These are phyloP conservation scores for Theobroma grandiflorum DNA, from an alignment of 441 rosid genomes.

Conservation along the genomic window DNA sequence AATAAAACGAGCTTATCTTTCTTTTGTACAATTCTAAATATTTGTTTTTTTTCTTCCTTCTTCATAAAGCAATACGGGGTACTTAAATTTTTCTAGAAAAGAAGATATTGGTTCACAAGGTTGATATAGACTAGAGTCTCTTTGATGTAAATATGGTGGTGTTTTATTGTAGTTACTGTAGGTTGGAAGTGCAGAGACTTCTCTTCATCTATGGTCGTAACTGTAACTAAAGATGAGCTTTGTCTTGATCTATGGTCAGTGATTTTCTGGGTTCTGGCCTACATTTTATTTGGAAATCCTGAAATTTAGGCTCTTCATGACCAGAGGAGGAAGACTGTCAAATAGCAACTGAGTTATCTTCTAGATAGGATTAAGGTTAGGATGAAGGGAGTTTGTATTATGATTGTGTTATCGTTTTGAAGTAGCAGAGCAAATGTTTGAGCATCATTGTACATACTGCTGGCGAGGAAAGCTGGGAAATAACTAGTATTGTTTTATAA, in stretches of 20 bases:
- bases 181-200: not conserved
- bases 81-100: too few relatives aligned
- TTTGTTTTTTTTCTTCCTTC: not conserved
- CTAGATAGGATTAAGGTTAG: not conserved
- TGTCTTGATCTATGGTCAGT: not conserved
- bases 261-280: constrained; percentile 16
- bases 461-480: not conserved
- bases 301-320: not conserved
- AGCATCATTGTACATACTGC: constrained; percentile 7
- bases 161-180: not conserved
- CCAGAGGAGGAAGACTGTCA: not conserved
- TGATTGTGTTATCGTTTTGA: not conserved
- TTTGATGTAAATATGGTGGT: not conserved
- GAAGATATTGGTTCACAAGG: too few relatives aligned
- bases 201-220: not conserved
- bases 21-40: not conserved
- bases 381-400: not conserved
- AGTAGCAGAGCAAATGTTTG: not conserved
- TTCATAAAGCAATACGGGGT: not conserved
- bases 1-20: not conserved
- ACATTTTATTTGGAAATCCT: not conserved
- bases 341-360: not conserved
- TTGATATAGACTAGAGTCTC: not conserved
- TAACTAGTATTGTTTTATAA: not conserved
- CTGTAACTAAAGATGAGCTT: not conserved